phyloP scores from a whole-genome alignment of 2,329 filamentous ascomycete genomes.

The Alternaria viburni region DNA sequence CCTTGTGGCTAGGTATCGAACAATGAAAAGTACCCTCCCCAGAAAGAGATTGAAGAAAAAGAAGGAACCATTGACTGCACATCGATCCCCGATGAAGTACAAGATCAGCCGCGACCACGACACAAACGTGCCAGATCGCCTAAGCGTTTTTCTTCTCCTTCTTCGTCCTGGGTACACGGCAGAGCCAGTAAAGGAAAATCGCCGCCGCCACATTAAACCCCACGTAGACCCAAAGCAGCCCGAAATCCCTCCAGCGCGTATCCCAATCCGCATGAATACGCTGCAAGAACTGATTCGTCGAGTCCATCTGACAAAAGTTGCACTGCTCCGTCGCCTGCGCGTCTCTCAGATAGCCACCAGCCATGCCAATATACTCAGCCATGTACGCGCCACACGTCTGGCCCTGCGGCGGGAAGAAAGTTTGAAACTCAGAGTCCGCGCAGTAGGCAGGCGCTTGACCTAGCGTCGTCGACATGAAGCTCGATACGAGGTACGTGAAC shows the following conservation, averaged over 20 bases:
- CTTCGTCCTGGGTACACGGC: conserved; percentile 57
- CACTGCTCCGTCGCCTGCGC: conserved; percentile 50
- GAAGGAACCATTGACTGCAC: neutral
- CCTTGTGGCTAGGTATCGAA: neutral
- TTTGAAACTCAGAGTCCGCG: conserved; percentile 48
- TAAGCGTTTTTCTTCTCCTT: conserved; percentile 34
- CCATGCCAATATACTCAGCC: conserved; percentile 46
- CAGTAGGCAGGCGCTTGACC: conserved; percentile 57
- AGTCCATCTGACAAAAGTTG: conserved; percentile 56
- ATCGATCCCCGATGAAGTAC: neutral
- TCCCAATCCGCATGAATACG: conserved; percentile 51
- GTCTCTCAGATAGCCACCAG: conserved; percentile 54
- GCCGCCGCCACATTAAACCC: conserved; percentile 57
- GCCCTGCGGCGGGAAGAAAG: conserved; percentile 47
- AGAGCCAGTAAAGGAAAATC: conserved; percentile 60
- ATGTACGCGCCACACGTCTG: conserved; percentile 55
- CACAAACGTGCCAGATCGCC: neutral
- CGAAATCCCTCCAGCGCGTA: conserved; percentile 66
- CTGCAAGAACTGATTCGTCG: conserved; percentile 57
- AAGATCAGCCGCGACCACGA: neutral
- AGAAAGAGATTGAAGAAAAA: neutral
- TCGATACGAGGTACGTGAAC: conserved; percentile 70
- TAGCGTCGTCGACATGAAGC: conserved; percentile 60
- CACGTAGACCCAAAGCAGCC: conserved; percentile 59
- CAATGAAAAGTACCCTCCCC: neutral